phyloP scores from a whole-genome alignment of 2,329 filamentous ascomycete genomes.

The Phoma sp. region DNA sequence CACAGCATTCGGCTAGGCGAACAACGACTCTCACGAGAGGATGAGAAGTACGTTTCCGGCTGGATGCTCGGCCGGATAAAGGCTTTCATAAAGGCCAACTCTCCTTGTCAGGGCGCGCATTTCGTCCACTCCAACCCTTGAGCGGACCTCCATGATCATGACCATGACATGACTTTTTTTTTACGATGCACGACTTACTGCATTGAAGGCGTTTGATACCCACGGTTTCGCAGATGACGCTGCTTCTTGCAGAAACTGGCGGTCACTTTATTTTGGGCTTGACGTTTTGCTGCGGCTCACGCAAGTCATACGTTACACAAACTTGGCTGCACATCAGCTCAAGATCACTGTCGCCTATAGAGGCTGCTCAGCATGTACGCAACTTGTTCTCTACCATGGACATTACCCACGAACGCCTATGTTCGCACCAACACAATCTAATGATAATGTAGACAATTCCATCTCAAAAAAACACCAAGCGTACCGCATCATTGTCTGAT shows the following conservation, averaged over 20 bases:
- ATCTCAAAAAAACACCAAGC: too few relatives aligned
- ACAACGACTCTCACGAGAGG: constrained; percentile 27
- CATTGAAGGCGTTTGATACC: constrained; percentile 47
- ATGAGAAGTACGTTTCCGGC: constrained; percentile 35
- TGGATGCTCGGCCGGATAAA: constrained; percentile 43
- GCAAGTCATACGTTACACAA: background rate
- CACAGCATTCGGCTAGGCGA: constrained; percentile 40
- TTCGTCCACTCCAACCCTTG: constrained; percentile 46
- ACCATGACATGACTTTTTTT: constrained; percentile 25
- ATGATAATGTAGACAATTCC: background rate
- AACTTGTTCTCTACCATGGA: background rate
- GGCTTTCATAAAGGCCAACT: constrained; percentile 36
- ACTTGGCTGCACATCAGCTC: background rate
- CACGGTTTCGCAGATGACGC: constrained; percentile 22
- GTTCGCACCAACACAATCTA: background rate
- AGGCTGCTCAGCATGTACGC: background rate
- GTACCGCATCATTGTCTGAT: too few relatives aligned
- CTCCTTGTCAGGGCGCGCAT: constrained; percentile 40
- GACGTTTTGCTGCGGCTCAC: background rate
- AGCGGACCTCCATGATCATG: constrained; percentile 13
- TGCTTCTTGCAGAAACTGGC: constrained; percentile 8
- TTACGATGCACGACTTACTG: constrained; percentile 26
- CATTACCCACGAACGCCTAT: background rate
- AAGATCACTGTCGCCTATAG: background rate
- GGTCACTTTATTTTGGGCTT: background rate